Percentiles rank a stretch among this genome's conserved stretches.
phyloP scores from a whole-genome alignment of 768 basidiomycete species.

The Cubamyces lactineus region DNA sequence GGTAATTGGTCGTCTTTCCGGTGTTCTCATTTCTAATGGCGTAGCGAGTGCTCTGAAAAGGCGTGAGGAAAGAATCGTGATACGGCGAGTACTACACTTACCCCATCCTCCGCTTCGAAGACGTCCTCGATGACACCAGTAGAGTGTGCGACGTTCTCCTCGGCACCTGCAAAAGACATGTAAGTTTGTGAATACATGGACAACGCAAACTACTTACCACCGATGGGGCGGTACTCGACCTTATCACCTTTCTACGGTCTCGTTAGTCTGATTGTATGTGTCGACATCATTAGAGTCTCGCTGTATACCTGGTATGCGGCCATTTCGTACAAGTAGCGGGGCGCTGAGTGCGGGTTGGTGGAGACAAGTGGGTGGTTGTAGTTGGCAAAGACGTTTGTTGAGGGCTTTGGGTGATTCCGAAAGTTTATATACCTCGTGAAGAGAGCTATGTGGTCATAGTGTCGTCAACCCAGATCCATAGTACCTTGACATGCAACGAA shows the following conservation, averaged over 20 bases:
- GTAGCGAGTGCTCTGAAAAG: slow-evolving; percentile 36
- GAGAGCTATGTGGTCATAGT: slow-evolving; percentile 10
- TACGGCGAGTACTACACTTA: slow-evolving; percentile 26
- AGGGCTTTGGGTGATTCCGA: too few relatives aligned
- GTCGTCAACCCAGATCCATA: neutral
- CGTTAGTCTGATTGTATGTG: neutral
- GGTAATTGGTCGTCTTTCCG: slow-evolving; percentile 43
- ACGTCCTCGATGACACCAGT: slow-evolving; percentile 41
- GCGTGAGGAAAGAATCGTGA: neutral
- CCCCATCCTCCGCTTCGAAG: slow-evolving; percentile 36
- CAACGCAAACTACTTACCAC: slow-evolving; percentile 30
- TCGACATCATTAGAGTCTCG: too few relatives aligned
- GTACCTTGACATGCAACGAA: neutral
- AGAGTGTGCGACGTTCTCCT: slow-evolving; percentile 45
- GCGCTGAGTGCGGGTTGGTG: neutral
- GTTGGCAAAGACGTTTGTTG: neutral
- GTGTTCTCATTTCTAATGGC: slow-evolving; percentile 49
- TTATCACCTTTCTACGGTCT: slow-evolving; percentile 40
- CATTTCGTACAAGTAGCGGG: neutral
- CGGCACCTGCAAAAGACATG: slow-evolving; percentile 17
- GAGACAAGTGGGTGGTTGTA: neutral
- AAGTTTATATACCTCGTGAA: slow-evolving; percentile 1
- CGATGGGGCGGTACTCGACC: slow-evolving; percentile 49
- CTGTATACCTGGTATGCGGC: slow-evolving; percentile 2
- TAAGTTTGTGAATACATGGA: too few relatives aligned